Evolutionary conservation across 1,139 yeast species (phyloP), one percentile per base, ranked within the genome.

Genomic region (Pichia sp.): DNA sequence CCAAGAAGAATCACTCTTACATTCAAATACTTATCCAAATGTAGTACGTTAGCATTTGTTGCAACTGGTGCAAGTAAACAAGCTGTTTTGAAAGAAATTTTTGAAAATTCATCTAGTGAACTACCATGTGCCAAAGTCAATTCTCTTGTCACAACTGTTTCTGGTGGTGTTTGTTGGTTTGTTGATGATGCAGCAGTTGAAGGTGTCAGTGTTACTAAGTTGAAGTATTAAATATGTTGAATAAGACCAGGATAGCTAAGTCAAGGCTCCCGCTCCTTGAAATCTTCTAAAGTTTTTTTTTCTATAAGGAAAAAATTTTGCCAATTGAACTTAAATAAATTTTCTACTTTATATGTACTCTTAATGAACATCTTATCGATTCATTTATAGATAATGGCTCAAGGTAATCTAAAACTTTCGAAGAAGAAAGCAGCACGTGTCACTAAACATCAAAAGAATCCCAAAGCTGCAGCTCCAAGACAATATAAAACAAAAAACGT

Each of bases 51-150:
- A 58, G 84, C 88, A 1, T 89, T 88, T 68, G 92, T 88, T 43
- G 96, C 96, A 18, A 92, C 87, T 64, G 96, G 97, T 50, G 82
- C 82, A 18, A 85, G 86, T 36, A 89, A 89, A 68, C 86, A 88
- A n/a, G 73, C 79, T 0, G 74, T 85, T 40, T 71, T 90, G 65
- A 77, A 77, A 60, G 75, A 83, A 54, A 82, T 89, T 46, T 87
- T 90, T 65, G 75, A 68, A 43, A 49, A 52, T 13, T 46, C 64
- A 30, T 73, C 73, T 49, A 77, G 82, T 55, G 61, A 71, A 20
- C 73, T 89, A 57, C 97, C 97, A 20, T 76, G 88, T 47, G 83
- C 81, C 52, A 69, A 82, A 57, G 95, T 89, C 50, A 88, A 83
- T 60, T 11, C 26, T 4, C 26, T 53, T 15, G 35, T 24, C 6